Base-by-base conservation (phyloP, 768 basidiomycete genomes). In the Agrocybe chaxingu region DNA sequence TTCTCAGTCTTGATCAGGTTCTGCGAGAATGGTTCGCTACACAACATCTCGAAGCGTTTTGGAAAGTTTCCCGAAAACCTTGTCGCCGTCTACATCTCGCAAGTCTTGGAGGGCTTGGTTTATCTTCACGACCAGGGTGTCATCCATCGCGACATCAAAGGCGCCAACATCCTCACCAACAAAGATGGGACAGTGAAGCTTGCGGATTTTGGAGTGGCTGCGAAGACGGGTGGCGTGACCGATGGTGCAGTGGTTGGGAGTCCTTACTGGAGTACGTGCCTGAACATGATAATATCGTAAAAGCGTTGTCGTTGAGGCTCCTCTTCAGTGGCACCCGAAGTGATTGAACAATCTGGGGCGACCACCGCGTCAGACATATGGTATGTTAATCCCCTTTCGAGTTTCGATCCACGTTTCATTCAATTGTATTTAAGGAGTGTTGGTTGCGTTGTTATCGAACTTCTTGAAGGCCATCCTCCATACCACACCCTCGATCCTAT, bases 51-150 rank as follows among this genome's bases (percentile, higher is more conserved):
- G 69, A 98, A 98, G 69, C 85, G 90, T 42, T 99, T 98, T 62
- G 97, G 97, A 57, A 98, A 98, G 74, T 98, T 99, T 64, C 97
- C 97, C 0, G 97, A 99, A 67, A 89, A 83, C 58, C 84, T 99
- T 13, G 96, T 98, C 24, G 94, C 91, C 0, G 91, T 98, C 11
- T 98, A 98, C 71, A 92, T 98, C 59, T 91, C 89, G 39, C 97
- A 99, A 70, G 92, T 98, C 18, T 78, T 99, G 30, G 90, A 96
- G 61, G 97, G 97, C 1, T 78, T 99, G 32, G 87, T 95, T 42
- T 99, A 99, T 66, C 83, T 99, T 13, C 97, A 99, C 63, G 96
- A 98, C 58, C 96, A 98, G 73, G 97, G 97, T 75, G 97, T 99
- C 54, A 98, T 99, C 59, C 97, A 99, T 66, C 81, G 97, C 31